phyloP scores from a whole-genome alignment of 495 filamentous ascomycete species.

The Podospora pseudopauciseta region DNA sequence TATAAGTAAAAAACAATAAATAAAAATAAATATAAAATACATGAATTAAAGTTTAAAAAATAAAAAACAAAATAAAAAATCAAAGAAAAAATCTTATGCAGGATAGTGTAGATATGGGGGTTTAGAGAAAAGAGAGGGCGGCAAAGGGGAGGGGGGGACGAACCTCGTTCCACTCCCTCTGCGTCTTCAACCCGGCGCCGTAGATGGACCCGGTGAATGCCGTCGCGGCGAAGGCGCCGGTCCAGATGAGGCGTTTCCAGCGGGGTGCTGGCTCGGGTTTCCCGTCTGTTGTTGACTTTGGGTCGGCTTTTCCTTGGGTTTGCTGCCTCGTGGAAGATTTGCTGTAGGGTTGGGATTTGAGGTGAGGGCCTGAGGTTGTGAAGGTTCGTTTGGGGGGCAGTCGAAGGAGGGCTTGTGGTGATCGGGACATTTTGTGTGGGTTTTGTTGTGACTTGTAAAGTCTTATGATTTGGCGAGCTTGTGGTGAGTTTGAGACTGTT shows the following conservation, averaged over 20 bases:
- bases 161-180: constrained; percentile 40
- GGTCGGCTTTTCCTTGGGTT: not conserved
- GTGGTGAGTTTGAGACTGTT: not conserved
- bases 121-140: not conserved
- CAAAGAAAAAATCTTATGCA: no score
- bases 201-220: constrained; percentile 50
- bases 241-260: constrained; percentile 36
- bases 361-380: not conserved
- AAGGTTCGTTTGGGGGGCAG: not conserved
- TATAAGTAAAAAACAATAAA: no score
- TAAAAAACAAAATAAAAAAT: no score
- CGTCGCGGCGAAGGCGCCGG: constrained; percentile 48
- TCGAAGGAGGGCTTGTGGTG: not conserved
- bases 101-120: no score
- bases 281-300: not conserved
- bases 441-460: not conserved
- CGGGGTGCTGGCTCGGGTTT: constrained; percentile 18
- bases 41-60: no score
- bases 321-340: not conserved
- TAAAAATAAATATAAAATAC: no score
- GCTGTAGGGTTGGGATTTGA: not conserved
- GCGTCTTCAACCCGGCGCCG: constrained; percentile 57
- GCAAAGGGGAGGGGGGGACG: not conserved
- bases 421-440: not conserved
- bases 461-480: not conserved